phyloP scores from a whole-genome alignment of 352 stramenopile genomes.

The Phytopythium oedochilum region DNA sequence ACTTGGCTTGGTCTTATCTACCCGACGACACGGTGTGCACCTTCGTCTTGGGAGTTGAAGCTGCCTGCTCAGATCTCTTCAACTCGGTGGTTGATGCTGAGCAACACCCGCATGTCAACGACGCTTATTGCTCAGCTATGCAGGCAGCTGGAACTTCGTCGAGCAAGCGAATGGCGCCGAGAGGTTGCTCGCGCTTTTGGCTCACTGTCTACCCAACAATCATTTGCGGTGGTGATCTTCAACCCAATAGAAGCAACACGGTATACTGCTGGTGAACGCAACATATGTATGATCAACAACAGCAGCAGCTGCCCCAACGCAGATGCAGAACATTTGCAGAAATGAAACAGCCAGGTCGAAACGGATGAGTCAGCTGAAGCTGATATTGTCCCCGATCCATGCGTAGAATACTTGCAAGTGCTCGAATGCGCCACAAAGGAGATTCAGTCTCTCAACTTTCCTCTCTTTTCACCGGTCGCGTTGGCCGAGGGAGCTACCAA shows the following conservation, averaged over 20 bases:
- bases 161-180: neutral
- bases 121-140: slow-evolving; percentile 23
- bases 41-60: neutral
- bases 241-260: neutral
- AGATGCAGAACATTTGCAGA: neutral
- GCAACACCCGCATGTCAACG: neutral
- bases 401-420: slow-evolving; percentile 35
- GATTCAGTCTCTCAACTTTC: slow-evolving; percentile 55
- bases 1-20: neutral
- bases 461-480: slow-evolving; percentile 35
- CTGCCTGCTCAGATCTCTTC: too few species aligned
- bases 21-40: neutral
- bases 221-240: slow-evolving; percentile 25
- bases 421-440: slow-evolving; percentile 41
- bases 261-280: neutral
- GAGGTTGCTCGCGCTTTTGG: slow-evolving; percentile 17
- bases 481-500: neutral
- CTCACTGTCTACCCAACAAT: slow-evolving; percentile 24
- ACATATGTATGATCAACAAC: too few species aligned
- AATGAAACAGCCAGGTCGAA: slow-evolving; percentile 10
- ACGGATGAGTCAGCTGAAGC: slow-evolving; percentile 8
- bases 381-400: slow-evolving; percentile 13
- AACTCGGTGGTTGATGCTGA: neutral
- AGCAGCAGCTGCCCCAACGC: neutral
- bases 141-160: slow-evolving; percentile 10